Percentiles rank a stretch among this genome's conserved stretches.
Conservation (phyloP, 1,284 basidiomycete species). For the Cryptococcus wingfieldii region DNA sequence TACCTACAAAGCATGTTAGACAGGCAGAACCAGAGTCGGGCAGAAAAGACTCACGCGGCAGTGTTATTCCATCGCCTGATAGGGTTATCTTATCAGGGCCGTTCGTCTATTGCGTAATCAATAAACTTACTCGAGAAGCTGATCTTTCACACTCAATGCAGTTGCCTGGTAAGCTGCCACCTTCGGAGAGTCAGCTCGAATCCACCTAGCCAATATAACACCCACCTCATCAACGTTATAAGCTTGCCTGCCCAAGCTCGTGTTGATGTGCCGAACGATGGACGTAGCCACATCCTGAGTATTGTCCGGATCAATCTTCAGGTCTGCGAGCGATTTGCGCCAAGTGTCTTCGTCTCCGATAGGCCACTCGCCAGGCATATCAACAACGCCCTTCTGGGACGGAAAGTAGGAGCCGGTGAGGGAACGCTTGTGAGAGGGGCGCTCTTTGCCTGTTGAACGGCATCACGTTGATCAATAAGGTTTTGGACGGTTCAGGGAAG, state of each 20-base stretch:
- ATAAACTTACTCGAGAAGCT: constrained; percentile 56
- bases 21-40: background rate
- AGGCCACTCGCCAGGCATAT: constrained; percentile 78
- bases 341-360: constrained; percentile 73
- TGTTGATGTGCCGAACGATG: constrained; percentile 78
- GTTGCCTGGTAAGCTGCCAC: constrained; percentile 49
- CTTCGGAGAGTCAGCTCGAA: constrained; percentile 8
- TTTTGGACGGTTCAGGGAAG: background rate
- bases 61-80: constrained; percentile 48
- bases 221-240: constrained; percentile 79
- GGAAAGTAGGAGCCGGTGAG: constrained; percentile 49
- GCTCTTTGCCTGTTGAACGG: constrained; percentile 21
- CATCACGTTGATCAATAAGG: background rate
- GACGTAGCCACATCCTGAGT: constrained; percentile 64
- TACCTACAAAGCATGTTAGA: constrained; percentile 23
- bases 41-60: constrained; percentile 23
- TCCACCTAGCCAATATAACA: background rate
- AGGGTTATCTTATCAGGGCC: background rate
- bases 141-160: constrained; percentile 71
- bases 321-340: constrained; percentile 57
- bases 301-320: constrained; percentile 34
- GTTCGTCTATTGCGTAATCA: background rate
- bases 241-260: constrained; percentile 78
- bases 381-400: constrained; percentile 55
- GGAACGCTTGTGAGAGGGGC: constrained; percentile 40